Evolutionary conservation across 2,329 filamentous ascomycete genomes (phyloP).

Genomic region (Camillea tinctor): DNA sequence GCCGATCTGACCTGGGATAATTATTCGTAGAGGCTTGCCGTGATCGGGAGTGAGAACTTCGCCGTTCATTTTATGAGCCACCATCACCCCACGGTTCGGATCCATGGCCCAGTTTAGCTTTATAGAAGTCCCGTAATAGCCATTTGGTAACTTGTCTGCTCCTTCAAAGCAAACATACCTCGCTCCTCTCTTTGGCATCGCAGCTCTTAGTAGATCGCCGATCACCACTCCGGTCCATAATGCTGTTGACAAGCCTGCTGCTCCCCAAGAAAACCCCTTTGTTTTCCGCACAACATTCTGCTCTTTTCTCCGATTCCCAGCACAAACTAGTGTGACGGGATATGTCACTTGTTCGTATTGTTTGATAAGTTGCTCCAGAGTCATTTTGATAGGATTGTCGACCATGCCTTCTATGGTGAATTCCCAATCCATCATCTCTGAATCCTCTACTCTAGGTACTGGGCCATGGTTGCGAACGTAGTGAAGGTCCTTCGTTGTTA

Average conservation of each 20-base stretch:
- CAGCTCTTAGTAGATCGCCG: slow-evolving; percentile 66
- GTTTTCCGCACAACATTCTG: slow-evolving; percentile 89
- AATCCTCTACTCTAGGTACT: slow-evolving; percentile 73
- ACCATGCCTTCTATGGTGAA: slow-evolving; percentile 84
- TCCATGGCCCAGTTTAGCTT: slow-evolving; percentile 90
- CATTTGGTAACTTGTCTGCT: slow-evolving; percentile 83
- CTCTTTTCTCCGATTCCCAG: slow-evolving; percentile 88
- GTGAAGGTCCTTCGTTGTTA: slow-evolving; percentile 84
- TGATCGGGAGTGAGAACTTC: slow-evolving; percentile 79
- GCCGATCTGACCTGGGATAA: slow-evolving; percentile 89
- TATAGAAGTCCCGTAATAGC: slow-evolving; percentile 82
- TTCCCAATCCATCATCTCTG: slow-evolving; percentile 74
- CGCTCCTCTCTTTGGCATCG: slow-evolving; percentile 67
- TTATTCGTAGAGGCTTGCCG: slow-evolving; percentile 76
- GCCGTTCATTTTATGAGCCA: slow-evolving; percentile 90
- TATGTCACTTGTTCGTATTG: slow-evolving; percentile 81
- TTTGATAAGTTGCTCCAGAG: slow-evolving; percentile 67
- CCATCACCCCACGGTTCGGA: slow-evolving; percentile 76
- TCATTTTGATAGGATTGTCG: slow-evolving; percentile 70
- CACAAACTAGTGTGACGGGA: slow-evolving; percentile 86
- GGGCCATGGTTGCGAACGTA: slow-evolving; percentile 90
- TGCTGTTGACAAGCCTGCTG: slow-evolving; percentile 82
- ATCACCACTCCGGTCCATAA: slow-evolving; percentile 83
- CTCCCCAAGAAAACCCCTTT: slow-evolving; percentile 92
- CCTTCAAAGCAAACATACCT: slow-evolving; percentile 90